A percentile compares a stretch with the other conserved stretches of the same genome.
These are phyloP conservation scores for Taphrina betulina DNA, from an alignment of 1,139 yeast species.

Conservation along the genomic window DNA sequence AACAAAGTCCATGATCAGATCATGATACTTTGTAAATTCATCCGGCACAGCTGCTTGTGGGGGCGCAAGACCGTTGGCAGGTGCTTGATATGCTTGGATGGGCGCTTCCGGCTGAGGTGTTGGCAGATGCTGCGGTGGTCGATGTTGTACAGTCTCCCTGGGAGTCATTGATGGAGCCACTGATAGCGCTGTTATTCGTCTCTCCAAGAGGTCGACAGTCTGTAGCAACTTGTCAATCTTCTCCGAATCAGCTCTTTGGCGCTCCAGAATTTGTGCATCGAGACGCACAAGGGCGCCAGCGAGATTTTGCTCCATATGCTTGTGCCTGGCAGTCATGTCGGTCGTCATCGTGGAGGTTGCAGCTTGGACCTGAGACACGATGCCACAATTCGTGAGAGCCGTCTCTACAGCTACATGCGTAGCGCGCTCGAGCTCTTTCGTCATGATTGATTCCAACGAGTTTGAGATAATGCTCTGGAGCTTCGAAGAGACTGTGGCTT, in stretches of 20 bases:
- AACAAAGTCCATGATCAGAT: conserved; percentile 13
- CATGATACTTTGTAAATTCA: conserved; percentile 6
- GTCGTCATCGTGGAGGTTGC: conserved; percentile 1
- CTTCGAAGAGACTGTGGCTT: background rate
- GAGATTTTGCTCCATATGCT: conserved; percentile 18
- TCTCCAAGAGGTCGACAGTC: background rate
- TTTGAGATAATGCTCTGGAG: background rate
- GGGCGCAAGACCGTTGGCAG: background rate
- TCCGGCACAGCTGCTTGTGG: background rate
- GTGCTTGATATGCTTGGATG: background rate
- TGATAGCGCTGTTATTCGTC: background rate
- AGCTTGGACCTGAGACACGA: background rate
- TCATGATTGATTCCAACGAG: conserved; percentile 1
- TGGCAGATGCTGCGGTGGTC: background rate
- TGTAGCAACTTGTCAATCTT: conserved; percentile 1
- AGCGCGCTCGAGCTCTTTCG: conserved; percentile 2
- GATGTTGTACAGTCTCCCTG: background rate
- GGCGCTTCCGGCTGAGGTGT: background rate
- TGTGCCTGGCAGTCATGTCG: conserved; percentile 1
- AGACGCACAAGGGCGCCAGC: conserved; percentile 16
- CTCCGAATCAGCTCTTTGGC: conserved; percentile 17
- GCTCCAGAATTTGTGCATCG: conserved; percentile 13
- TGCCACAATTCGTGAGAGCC: background rate
- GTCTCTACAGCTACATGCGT: conserved; percentile 2
- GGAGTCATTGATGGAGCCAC: background rate